Percentiles rank a stretch among this genome's conserved stretches.
Evolutionary conservation across 306 rosid genomes (phyloP).

Genomic region (Dryas octopetala): DNA sequence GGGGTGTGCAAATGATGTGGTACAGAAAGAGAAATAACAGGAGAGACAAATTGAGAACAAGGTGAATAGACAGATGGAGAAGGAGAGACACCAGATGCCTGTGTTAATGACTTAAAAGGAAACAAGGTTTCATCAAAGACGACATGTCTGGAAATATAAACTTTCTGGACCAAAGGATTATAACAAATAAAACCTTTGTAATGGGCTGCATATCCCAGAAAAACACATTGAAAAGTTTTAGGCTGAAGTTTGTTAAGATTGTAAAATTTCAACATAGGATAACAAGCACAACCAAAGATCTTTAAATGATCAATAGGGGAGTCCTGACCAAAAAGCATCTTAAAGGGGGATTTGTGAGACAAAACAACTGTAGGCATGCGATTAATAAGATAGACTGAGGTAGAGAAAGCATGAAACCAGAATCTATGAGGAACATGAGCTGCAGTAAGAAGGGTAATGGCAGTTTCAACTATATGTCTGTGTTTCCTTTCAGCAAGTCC

Average conservation of each 20-base stretch:
- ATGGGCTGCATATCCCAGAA: background rate
- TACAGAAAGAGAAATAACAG: too few species aligned
- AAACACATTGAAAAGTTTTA: background rate
- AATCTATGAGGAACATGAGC: background rate
- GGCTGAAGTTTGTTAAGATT: background rate
- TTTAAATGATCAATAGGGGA: background rate
- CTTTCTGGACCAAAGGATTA: rapidly evolving
- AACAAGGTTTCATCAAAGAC: background rate
- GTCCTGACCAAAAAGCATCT: background rate
- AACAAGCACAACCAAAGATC: background rate
- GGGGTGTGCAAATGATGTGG: too few species aligned
- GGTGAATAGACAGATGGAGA: background rate
- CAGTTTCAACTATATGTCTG: background rate
- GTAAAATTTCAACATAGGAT: background rate
- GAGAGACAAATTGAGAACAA: too few species aligned
- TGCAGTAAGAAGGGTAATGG: background rate
- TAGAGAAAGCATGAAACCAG: background rate
- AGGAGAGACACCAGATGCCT: too few species aligned
- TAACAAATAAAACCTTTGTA: background rate
- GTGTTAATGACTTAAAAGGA: background rate
- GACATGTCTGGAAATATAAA: background rate
- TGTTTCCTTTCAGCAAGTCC: background rate
- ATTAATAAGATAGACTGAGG: background rate
- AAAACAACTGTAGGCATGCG: background rate
- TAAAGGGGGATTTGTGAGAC: background rate